Evolutionary conservation across 2,329 filamentous ascomycete genomes (phyloP), one percentile per base, ranked within the genome.

Genomic region (Phaeophleospora eucalypticola): DNA sequence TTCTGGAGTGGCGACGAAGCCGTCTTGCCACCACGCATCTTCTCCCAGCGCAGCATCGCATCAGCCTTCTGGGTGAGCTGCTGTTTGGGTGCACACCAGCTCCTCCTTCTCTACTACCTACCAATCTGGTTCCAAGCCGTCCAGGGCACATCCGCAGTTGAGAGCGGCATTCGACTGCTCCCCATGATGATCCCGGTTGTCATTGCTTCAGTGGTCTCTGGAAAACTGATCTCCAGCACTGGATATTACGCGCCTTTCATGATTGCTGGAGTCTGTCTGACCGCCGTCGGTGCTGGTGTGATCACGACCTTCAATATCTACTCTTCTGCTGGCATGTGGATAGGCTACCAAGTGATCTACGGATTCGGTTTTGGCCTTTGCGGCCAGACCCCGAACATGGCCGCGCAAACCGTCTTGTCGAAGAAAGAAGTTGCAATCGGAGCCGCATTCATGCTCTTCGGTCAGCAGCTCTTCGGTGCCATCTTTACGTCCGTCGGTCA

Each of bases 161-260:
- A 68, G 21, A 72, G 70, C 15, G 72, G 71, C 24, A 73, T 75
- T 53, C 68, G 71, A 62, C 71, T 71, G 34, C 58, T 75, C 1
- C 72, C 72, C 6, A 56, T 71, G 36, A 68, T 49, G 17, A 21
- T 49, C n/a, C 37, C 46, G 2, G 60, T 73, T 29, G 71, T 75
- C 52, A 45, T 74, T 57, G 51, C 70, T 43, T 69, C 68, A 43
- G 67, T 74, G 52, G 24, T 67, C 19, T 54, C 62, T 24, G 73
- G 72, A 38, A 60, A 56, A 20, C 33, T 59, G n/a, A 65, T 73
- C 36, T 71, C 69, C 4, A 51, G 57, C 2, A 47, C 71, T 19
- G 73, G 73, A 36, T 75, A 75, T 63, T 76, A 75, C 64, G 73
- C 72, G 0, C 73, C 72, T 2, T 75, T 75, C 58, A 68, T 74